These are phyloP conservation scores for Delonix regia DNA, from an alignment of 306 rosid genomes.

Conservation along the genomic window DNA sequence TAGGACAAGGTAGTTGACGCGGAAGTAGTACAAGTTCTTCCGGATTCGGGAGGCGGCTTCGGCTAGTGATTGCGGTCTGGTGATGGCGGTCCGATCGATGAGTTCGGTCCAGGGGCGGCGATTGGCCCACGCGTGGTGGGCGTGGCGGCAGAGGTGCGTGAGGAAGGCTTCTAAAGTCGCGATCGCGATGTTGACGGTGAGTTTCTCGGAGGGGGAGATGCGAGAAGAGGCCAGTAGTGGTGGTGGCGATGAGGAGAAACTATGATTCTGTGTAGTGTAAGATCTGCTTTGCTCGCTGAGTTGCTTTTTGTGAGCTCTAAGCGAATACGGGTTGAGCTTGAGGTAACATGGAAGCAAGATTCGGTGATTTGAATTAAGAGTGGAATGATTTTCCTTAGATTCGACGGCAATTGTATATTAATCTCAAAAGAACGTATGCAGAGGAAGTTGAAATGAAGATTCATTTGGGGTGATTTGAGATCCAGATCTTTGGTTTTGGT, in stretches of 20 bases:
- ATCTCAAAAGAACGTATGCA: neutral
- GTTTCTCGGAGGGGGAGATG: constrained; percentile 23
- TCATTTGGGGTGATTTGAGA: neutral
- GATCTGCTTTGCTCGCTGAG: neutral
- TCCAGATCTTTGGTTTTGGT: neutral
- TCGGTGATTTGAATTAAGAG: neutral
- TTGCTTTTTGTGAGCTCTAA: neutral
- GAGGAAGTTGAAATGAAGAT: constrained; percentile 3
- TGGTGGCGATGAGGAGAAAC: neutral
- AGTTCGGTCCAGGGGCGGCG: constrained; percentile 54
- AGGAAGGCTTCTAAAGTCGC: constrained; percentile 27
- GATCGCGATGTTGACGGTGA: neutral
- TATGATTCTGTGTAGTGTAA: neutral
- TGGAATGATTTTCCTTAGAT: constrained; percentile 2
- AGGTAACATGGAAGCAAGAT: constrained; percentile 5
- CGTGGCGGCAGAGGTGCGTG: constrained; percentile 40
- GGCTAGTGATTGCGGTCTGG: constrained; percentile 41
- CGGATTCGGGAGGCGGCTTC: constrained; percentile 51
- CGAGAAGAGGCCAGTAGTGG: constrained; percentile 30
- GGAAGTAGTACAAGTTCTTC: constrained; percentile 50
- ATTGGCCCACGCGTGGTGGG: constrained; percentile 33
- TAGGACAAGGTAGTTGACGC: constrained; percentile 50
- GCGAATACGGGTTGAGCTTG: constrained; percentile 18
- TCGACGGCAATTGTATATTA: neutral
- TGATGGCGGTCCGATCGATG: constrained; percentile 46